These are phyloP conservation scores for Lathyrus oleraceus DNA, from an alignment of 306 rosid genomes.

Conservation along the genomic window DNA sequence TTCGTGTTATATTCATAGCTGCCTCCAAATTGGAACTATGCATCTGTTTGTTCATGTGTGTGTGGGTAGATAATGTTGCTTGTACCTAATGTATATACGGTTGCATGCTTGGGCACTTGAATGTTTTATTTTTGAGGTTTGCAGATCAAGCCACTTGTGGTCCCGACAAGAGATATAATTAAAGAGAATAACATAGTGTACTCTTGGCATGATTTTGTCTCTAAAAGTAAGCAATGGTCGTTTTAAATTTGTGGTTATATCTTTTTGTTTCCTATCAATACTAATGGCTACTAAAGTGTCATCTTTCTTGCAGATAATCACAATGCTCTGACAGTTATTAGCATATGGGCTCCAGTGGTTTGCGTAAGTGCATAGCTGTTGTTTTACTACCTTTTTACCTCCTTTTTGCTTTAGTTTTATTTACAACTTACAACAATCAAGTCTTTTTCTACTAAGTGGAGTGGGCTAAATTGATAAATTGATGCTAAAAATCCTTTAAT, in stretches of 20 bases:
- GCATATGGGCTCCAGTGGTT: constrained; percentile 86
- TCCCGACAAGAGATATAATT: constrained; percentile 64
- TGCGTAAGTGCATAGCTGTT: constrained; percentile 55
- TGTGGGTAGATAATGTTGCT: not conserved
- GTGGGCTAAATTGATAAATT: not conserved
- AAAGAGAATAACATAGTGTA: constrained; percentile 32
- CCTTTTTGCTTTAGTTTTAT: not conserved
- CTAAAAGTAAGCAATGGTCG: constrained; percentile 58
- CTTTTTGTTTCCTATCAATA: constrained; percentile 24
- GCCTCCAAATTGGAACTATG: not conserved
- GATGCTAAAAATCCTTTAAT: not conserved
- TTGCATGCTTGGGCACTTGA: not conserved
- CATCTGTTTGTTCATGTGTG: not conserved
- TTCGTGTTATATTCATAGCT: constrained; percentile 27
- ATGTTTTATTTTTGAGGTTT: constrained; percentile 27
- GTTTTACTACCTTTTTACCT: not conserved
- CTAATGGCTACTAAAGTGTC: constrained; percentile 20
- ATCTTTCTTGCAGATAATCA: constrained; percentile 68
- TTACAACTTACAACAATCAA: not conserved
- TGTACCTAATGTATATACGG: not conserved
- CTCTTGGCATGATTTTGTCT: constrained; percentile 89
- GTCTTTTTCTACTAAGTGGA: not conserved
- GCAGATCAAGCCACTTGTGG: constrained; percentile 83
- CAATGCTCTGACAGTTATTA: constrained; percentile 66
- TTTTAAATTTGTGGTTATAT: not conserved